phyloP scores from a whole-genome alignment of 345 rosid species.

The Physaria fendleri region DNA sequence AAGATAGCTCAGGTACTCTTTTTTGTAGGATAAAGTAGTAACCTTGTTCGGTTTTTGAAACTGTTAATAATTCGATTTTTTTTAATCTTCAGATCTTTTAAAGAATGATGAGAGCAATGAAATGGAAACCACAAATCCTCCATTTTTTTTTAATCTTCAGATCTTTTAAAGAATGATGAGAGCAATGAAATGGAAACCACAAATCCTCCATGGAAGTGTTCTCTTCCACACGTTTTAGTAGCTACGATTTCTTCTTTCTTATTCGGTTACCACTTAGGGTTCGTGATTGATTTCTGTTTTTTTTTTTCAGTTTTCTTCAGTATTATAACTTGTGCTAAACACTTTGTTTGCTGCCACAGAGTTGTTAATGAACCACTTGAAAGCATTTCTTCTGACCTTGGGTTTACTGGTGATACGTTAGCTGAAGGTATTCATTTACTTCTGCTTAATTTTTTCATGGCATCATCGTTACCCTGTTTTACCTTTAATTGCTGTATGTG shows the following conservation, averaged over 20 bases:
- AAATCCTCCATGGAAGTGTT: constrained; percentile 81
- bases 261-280: constrained; percentile 97
- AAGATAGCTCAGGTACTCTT: constrained; percentile 51
- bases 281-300: constrained; percentile 8
- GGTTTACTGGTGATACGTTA: constrained; percentile 77
- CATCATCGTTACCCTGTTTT: too few species aligned
- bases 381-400: constrained; percentile 79
- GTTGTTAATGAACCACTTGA: constrained; percentile 97
- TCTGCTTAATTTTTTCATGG: background rate
- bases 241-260: constrained; percentile 79
- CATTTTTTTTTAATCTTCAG: constrained; percentile 59
- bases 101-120: constrained; percentile 30
- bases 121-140: constrained; percentile 57
- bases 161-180: constrained; percentile 33
- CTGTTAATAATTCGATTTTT: too few species aligned
- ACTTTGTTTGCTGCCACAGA: constrained; percentile 27
- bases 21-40: background rate
- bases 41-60: background rate
- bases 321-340: too few species aligned
- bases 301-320: background rate
- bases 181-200: constrained; percentile 38
- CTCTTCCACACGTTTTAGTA: constrained; percentile 76
- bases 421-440: constrained; percentile 62
- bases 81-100: constrained; percentile 44
- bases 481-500: too few species aligned